Base-by-base conservation (phyloP, 2,329 filamentous ascomycete species). In the Mariannaea sp. region DNA sequence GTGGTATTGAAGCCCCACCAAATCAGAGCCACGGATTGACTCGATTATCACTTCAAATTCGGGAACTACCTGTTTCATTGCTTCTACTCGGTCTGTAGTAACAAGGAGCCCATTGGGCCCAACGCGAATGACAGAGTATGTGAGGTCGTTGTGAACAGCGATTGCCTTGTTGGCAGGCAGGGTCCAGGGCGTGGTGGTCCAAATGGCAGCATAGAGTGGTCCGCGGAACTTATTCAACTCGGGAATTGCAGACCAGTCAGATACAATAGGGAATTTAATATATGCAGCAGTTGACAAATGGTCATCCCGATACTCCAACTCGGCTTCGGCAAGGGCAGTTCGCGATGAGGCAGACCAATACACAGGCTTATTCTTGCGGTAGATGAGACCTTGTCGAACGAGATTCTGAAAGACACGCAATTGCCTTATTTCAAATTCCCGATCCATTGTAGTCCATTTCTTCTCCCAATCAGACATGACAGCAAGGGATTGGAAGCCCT, bases 121-220 rank as follows among this genome's bases (percentile, higher is more conserved):
- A 1, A 81, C 76, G 49, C 79, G 75, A 30, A 95, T 75, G 16
- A 96, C 72, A 4, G 79, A 78, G 69, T 97, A 99, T 36, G 84
- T 77, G 56, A 97, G 74, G 32, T 89, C 84, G 6, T 82, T 76
- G 64, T 91, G 85, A 29, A 97, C 81, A 2, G 91, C 92, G 69
- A 99, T 92, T 0, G 90, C 92, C 68, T 85, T 85, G 70, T 99
- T 99, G 2, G 93, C 92, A 0, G 94, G 93, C 5, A 99, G 77
- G 0, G 94, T 99, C 94, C 94, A 99, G 0, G 94, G 94, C 1
- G 94, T 99, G 0, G 94, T 99, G 2, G 94, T 99, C 94, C 94
- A 99, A 45, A 97, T 90, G n/a, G 94, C 81, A n/a, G 89, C 90
- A 69, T 81, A 88, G 9, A 97, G 68, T 5, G 77, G 74, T 4